These are phyloP conservation scores for Fusarium albidum DNA, from an alignment of 2,329 filamentous ascomycete species.

Conservation along the genomic window DNA sequence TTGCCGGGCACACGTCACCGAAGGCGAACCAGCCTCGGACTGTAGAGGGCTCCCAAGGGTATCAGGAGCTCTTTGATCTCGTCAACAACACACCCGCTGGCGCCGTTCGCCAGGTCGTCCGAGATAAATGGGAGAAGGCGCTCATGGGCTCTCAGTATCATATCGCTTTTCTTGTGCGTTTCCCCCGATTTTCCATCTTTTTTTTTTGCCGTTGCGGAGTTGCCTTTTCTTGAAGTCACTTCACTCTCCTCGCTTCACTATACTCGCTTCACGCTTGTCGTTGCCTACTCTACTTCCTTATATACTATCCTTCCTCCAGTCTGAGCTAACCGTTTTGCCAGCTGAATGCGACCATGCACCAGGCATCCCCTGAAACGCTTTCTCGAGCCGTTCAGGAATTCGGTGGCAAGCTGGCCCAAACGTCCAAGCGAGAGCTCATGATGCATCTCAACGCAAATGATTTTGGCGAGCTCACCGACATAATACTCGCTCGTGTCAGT, in stretches of 20 bases:
- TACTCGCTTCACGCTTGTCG: neutral
- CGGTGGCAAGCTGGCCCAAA: slow-evolving; percentile 52
- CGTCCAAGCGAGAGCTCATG: slow-evolving; percentile 53
- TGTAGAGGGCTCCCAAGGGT: slow-evolving; percentile 41
- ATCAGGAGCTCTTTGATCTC: slow-evolving; percentile 35
- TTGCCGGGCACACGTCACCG: slow-evolving; percentile 5
- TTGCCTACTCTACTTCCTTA: slow-evolving; percentile 2
- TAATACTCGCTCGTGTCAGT: slow-evolving; percentile 57
- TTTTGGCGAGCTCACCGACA: slow-evolving; percentile 55
- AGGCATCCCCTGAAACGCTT: slow-evolving; percentile 49
- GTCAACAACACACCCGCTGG: slow-evolving; percentile 53
- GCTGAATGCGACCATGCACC: slow-evolving; percentile 60
- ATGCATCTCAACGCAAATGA: slow-evolving; percentile 50
- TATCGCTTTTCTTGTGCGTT: slow-evolving; percentile 60
- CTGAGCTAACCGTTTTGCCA: slow-evolving; percentile 42
- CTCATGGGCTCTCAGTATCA: slow-evolving; percentile 61
- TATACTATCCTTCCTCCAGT: neutral
- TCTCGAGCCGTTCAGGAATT: slow-evolving; percentile 54
- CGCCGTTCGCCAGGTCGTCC: slow-evolving; percentile 57
- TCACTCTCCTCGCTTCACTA: neutral
- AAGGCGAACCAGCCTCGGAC: neutral
- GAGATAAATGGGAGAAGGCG: slow-evolving; percentile 61
- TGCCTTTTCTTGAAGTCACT: neutral
- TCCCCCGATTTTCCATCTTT: no score
- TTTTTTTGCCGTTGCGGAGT: neutral